Evolutionary conservation across 805 yeast species (phyloP).

Genomic region (Yarrowia sp.): DNA sequence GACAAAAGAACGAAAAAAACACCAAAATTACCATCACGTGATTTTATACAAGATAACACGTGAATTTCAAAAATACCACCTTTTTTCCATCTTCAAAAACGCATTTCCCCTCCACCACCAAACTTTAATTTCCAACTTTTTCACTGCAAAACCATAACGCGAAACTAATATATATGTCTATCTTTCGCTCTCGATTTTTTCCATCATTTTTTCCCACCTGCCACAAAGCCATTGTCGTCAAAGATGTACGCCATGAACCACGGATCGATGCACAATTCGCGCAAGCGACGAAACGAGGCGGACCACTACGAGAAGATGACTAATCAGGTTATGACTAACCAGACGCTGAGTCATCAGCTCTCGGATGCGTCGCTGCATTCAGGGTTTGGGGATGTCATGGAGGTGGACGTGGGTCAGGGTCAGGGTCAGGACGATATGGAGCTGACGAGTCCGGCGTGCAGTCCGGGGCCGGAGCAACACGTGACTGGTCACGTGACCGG

Average conservation of each 20-base stretch:
- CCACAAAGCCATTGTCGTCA: not conserved
- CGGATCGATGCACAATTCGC: conserved; percentile 33
- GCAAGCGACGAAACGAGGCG: conserved; percentile 25
- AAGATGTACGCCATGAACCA: conserved; percentile 33
- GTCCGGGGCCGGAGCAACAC: not conserved
- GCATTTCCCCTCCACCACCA: not conserved
- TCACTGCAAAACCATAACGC: conserved; percentile 11
- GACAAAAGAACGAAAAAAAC: not conserved
- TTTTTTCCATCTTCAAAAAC: not conserved
- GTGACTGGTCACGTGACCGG: not conserved
- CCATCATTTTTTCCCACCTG: too few species aligned
- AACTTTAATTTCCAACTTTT: not conserved
- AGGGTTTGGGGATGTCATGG: conserved; percentile 7
- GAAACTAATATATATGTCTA: conserved; percentile 35
- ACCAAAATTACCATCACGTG: too few species aligned
- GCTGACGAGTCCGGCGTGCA: conserved; percentile 5
- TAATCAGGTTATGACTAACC: too few species aligned
- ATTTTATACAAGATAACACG: too few species aligned
- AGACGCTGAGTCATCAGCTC: not conserved
- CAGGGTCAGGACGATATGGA: conserved; percentile 8
- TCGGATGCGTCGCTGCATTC: conserved; percentile 21
- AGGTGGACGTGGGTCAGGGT: not conserved
- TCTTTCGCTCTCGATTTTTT: not conserved
- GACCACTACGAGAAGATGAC: conserved; percentile 4
- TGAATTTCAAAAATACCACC: not conserved